Percentiles rank a stretch among this genome's conserved stretches.
phyloP scores from a whole-genome alignment of 768 basidiomycete genomes.

The Porphyrellus cyaneotinctus region DNA sequence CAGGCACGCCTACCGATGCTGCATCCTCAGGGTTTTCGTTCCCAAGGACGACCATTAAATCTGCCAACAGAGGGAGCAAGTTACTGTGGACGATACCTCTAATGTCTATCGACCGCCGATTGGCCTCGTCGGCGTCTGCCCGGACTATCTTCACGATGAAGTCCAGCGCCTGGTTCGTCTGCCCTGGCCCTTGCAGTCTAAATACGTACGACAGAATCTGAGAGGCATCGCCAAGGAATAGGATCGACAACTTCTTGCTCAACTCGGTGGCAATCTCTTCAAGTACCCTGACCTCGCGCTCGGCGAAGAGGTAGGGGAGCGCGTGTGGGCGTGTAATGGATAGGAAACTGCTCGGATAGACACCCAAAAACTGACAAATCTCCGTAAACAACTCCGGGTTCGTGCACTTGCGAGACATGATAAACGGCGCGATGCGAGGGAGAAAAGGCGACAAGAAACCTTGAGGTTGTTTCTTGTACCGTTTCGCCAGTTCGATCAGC shows the following conservation, averaged over 20 bases:
- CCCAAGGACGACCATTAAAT: conserved; percentile 75
- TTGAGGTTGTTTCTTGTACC: conserved; percentile 60
- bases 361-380: conserved; percentile 63
- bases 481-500: conserved; percentile 56
- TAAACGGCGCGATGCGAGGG: conserved; percentile 58
- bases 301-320: conserved; percentile 66
- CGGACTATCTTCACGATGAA: conserved; percentile 62
- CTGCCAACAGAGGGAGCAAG: conserved; percentile 64
- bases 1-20: conserved; percentile 38
- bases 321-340: conserved; percentile 57
- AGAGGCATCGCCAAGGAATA: conserved; percentile 56
- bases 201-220: conserved; percentile 66
- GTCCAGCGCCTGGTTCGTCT: conserved; percentile 54
- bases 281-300: conserved; percentile 54
- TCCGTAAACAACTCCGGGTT: conserved; percentile 61
- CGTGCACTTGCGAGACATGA: conserved; percentile 53
- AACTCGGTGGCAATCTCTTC: conserved; percentile 57
- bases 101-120: conserved; percentile 36
- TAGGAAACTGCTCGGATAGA: conserved; percentile 57
- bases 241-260: conserved; percentile 37
- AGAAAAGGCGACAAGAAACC: conserved; percentile 68
- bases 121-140: conserved; percentile 36
- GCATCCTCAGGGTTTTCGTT: conserved; percentile 51
- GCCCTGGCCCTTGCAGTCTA: conserved; percentile 48
- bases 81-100: conserved; percentile 60